Base-by-base conservation (phyloP, 192 early-diverging fungal genomes). In the Kappamyces sp. region DNA sequence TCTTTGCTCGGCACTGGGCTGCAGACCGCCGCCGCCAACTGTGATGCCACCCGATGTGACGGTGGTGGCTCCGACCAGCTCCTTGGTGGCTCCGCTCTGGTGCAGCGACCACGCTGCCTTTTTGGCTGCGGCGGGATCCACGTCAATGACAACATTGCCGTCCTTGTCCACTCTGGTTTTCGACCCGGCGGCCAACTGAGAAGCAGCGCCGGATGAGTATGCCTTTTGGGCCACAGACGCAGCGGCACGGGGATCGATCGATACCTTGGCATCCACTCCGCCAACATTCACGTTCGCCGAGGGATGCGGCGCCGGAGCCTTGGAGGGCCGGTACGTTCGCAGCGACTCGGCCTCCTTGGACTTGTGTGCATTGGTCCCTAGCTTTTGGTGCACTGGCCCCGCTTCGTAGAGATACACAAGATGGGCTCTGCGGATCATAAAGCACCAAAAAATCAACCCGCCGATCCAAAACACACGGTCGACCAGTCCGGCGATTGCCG, bases 181-280 rank as follows among this genome's bases (percentile, higher is more conserved):
- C 5, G 45, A 5, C 2, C 54, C 54, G 2, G 29, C 34, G 2
- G 36, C 31, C 2, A 55, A 5, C n/a, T 55, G 54, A 33, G 29
- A 11, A 2, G 54, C 54, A 39, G 54, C 54, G 45, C 54, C 54
- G 32, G 30, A 33, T 38, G 54, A 43, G 12, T 31, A 39, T 38
- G 54, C 54, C 45, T 55, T 55, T n/a, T 55, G 31, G 14, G 54
- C 54, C 14, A 55, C 54, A 9, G 54, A 55, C 2, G 31, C 4
- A 11, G 54, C 54, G 30, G 45, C 54, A 2, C 15, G 40, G 34
- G 34, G 34, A 39, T 55, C 54, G 4, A 55, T 43, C 6, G 54
- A 55, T 1, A 55, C 37, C 45, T 52, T 39, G 1, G 40, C 50
- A 12, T 34, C 36, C 9, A 52, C 50, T 38, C 40, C 14, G 4